These are phyloP conservation scores for Yamadazyma friedrichii DNA, from an alignment of 1,139 yeast species.

Conservation along the genomic window DNA sequence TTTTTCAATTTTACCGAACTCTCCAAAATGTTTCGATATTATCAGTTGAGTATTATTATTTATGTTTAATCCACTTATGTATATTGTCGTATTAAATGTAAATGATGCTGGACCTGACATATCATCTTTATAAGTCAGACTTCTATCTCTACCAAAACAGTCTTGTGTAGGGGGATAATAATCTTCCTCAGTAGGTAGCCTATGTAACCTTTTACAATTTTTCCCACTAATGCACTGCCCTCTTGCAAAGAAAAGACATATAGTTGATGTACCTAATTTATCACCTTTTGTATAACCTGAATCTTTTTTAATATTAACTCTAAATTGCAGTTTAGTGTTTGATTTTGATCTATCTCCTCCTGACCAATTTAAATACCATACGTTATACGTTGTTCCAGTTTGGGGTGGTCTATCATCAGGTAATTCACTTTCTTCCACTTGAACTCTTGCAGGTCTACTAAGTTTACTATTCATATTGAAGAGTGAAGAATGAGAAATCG, in stretches of 20 bases:
- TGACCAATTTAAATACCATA: conserved; percentile 89
- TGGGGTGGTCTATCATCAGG: conserved; percentile 74
- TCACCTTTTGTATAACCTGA: conserved; percentile 77
- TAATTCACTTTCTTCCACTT: conserved; percentile 65
- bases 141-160: conserved; percentile 91
- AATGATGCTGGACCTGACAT: conserved; percentile 96
- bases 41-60: conserved; percentile 26
- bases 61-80: conserved; percentile 64
- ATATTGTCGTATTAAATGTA: conserved; percentile 68
- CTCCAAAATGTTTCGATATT: conserved; percentile 54
- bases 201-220: conserved; percentile 73
- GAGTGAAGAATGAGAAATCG: not conserved
- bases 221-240: conserved; percentile 84
- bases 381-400: conserved; percentile 75
- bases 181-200: conserved; percentile 59
- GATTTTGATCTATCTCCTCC: conserved; percentile 56
- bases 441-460: conserved; percentile 54
- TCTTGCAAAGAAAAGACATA: conserved; percentile 84
- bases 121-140: conserved; percentile 81
- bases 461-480: not conserved
- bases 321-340: conserved; percentile 35
- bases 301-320: conserved; percentile 62
- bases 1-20: conserved; percentile 78
- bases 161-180: conserved; percentile 64
- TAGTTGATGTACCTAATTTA: conserved; percentile 29